Base-by-base conservation (phyloP, 164 flowering plant species). In the Annona cherimola region DNA sequence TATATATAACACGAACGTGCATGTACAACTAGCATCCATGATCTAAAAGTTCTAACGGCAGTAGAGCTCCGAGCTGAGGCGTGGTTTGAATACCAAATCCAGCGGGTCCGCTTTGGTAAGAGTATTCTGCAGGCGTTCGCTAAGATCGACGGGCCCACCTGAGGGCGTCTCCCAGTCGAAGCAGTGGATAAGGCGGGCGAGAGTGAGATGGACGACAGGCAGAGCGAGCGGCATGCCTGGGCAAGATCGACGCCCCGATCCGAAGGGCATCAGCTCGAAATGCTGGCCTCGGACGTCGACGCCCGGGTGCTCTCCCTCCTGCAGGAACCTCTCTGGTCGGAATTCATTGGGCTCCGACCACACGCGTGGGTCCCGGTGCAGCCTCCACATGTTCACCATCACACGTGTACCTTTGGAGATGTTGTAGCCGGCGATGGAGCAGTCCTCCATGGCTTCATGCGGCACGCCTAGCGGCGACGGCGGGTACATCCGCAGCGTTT, bases 401-500 rank as follows among this genome's bases (percentile, higher is more conserved):
- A 46, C 18, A 5, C 9, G 11, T 1, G 41, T n/a, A 26, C 50
- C 41, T n/a, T 68, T 68, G 19, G 70, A 61, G 9, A 68, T 68
- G 40, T 42, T 39, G 42, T 45, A 68, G 4, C 40, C 40, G 16
- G 12, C 11, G 5, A 68, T 9, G 7, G 46, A 20, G 6, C 40
- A 2, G 4, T 20, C 44, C 1, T 20, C 60, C 20, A 20, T 35
- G 8, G 61, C 42, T 43, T 54, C 39, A 18, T 43, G 71, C 1
- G 60, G 60, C 16, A 68, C 41, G 2, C 43, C 26, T 26, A 68
- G 71, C 0, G 71, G 71, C 20, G 4, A 41, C 5, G 71, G 71
- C 5, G 71, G 71, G 26, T 76, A 76, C 16, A 76, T 18, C 1
- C 79, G 57, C 2, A 72, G 41, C 4, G 76, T 68, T 39, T 76